phyloP scores from a whole-genome alignment of 75 land plant genomes.

The Selaginella moellendorffii region DNA sequence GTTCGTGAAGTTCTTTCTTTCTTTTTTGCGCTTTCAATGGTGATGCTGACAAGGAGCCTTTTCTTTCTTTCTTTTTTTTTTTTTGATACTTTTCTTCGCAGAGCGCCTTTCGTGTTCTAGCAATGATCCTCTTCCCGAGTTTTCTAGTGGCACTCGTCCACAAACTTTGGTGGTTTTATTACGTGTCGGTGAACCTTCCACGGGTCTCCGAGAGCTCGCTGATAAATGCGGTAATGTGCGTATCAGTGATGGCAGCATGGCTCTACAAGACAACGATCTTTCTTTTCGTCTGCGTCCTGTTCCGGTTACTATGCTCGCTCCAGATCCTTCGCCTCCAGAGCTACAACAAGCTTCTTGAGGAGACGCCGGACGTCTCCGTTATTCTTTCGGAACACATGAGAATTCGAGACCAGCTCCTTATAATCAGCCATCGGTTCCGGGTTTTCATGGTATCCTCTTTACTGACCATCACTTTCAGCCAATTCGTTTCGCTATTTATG shows the following conservation, averaged over 20 bases:
- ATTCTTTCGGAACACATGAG: constrained; percentile 47
- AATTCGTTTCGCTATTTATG: constrained; percentile 38
- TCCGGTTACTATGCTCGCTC: constrained; percentile 55
- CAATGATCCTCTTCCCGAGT: constrained; percentile 42
- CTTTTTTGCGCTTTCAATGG: neutral
- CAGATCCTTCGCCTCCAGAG: constrained; percentile 52
- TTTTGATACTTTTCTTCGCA: constrained; percentile 19
- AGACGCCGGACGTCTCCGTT: constrained; percentile 36
- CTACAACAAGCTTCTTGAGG: constrained; percentile 43
- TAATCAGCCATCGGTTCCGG: constrained; percentile 71
- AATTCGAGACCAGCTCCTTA: constrained; percentile 37
- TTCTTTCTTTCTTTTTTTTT: constrained; percentile 3
- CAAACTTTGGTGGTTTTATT: constrained; percentile 67
- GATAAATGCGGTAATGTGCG: constrained; percentile 27
- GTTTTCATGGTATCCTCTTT: constrained; percentile 42
- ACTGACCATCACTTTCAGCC: constrained; percentile 49
- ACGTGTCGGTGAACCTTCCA: constrained; percentile 32
- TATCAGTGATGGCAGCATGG: constrained; percentile 44
- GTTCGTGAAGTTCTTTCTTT: neutral
- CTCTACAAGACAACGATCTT: constrained; percentile 52
- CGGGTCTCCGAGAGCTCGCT: constrained; percentile 21
- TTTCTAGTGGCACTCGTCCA: constrained; percentile 32
- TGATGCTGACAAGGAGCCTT: too few species aligned
- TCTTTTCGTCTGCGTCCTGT: constrained; percentile 53
- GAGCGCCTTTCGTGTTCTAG: constrained; percentile 48